Percentiles rank a stretch among this genome's conserved stretches.
Evolutionary conservation across 257 asterid species (phyloP).

Genomic region (Asclepias syriaca): DNA sequence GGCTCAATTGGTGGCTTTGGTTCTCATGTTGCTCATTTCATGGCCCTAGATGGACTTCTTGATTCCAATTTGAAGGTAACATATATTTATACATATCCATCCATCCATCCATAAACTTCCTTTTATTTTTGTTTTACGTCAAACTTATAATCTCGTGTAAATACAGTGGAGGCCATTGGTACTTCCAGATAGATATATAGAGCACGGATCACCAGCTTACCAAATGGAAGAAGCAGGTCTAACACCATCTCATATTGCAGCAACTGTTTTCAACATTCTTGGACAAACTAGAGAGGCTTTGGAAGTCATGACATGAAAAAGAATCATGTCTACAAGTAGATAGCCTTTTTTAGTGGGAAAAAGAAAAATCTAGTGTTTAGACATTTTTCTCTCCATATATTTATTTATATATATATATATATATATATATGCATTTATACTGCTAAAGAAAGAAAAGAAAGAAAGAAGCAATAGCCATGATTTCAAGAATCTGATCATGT

Average conservation of each 20-base stretch:
- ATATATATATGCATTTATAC: not conserved
- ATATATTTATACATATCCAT: too few species aligned
- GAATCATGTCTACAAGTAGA: not conserved
- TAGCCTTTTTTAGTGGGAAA: too few species aligned
- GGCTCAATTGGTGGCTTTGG: conserved; percentile 99
- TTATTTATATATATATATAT: too few species aligned
- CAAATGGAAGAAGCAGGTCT: conserved; percentile 71
- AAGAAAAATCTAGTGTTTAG: too few species aligned
- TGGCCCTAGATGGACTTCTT: conserved; percentile 93
- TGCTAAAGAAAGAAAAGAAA: not conserved
- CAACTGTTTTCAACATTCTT: conserved; percentile 70
- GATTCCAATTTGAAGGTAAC: conserved; percentile 80
- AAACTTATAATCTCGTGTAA: not conserved
- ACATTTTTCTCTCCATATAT: too few species aligned
- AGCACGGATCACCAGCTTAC: conserved; percentile 81
- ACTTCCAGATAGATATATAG: conserved; percentile 88
- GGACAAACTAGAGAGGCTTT: conserved; percentile 88
- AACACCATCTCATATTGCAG: conserved; percentile 81
- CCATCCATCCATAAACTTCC: not conserved
- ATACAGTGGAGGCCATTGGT: conserved; percentile 98
- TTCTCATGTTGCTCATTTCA: conserved; percentile 89
- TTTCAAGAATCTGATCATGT: not conserved
- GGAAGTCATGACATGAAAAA: conserved; percentile 61
- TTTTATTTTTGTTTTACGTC: too few species aligned
- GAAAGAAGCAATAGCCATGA: not conserved